Base-by-base conservation (phyloP, 2,329 filamentous ascomycete genomes). In the Colletotrichum sp. region DNA sequence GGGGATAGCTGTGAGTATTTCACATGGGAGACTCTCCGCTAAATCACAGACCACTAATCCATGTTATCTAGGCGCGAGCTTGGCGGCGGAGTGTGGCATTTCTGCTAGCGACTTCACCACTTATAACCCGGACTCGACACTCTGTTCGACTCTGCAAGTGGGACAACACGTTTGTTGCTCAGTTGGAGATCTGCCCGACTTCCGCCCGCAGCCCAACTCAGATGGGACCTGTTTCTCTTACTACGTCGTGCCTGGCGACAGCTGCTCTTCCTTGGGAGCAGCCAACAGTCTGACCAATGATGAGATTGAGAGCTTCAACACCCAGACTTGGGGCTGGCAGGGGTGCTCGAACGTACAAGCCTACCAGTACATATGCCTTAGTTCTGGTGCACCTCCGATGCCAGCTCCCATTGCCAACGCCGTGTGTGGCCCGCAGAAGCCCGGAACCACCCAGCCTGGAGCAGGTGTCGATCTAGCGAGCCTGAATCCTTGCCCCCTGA, bases 401-500 rank as follows among this genome's bases (percentile, higher is more conserved):
- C 80, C 81, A 1, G 73, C 36, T 3, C 60, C 79, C 10, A 59
- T 78, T 2, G 57, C 44, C 24, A 78, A 79, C 36, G 77, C 80
- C 12, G 48, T 76, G 15, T 82, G 81, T 16, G 80, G 81, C 1
- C 81, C 81, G 2, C 76, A 75, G 22, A 75, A 71, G 68, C 72
- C 44, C 2, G 18, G 62, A 24, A 16, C 32, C 39, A 22, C 24
- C 22, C 24, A 44, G 4, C 36, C 24, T 1, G 65, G 16, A 59
- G 12, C 65, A 36, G 55, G 52, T 39, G 36, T 39, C 36, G 55
- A 68, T 12, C 65, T 63, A 0, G 34, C 63, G 2, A 62, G 75
- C 24, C 68, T 84, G 15, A 84, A 83, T 36, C 80, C 80, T 1
- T 84, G 83, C 24, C 81, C 80, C 3, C 75, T 83, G 1, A 81